Evolutionary conservation across 169 alveolate genomes (phyloP).

Genomic region (Toxoplasma gondii): DNA sequence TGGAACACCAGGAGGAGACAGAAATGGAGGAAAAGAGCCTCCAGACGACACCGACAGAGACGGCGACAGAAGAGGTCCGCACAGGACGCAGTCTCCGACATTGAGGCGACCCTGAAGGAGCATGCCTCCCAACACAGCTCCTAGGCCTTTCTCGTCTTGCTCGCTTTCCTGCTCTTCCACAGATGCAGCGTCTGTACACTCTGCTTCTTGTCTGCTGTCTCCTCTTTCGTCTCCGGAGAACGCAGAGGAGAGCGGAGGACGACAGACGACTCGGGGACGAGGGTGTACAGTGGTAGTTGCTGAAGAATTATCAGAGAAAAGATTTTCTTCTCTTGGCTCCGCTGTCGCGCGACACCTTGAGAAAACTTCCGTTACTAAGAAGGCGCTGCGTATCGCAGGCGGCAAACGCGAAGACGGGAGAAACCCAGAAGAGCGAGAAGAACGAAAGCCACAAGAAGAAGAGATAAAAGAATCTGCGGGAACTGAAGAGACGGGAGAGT

Average conservation of each 20-base stretch:
- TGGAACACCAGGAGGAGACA: no score
- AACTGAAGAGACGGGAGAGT: not conserved
- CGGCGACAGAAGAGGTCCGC: not conserved
- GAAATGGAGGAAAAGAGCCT: no score
- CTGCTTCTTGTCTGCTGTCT: not conserved
- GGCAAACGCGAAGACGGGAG: not conserved
- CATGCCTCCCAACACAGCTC: conserved; percentile 17
- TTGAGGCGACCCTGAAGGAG: conserved; percentile 8
- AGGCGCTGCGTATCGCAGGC: not conserved
- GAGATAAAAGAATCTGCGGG: not conserved
- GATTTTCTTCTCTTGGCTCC: not conserved
- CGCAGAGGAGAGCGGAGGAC: not conserved
- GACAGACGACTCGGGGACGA: not conserved
- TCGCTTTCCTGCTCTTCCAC: not conserved
- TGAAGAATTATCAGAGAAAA: not conserved
- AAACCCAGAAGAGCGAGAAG: not conserved
- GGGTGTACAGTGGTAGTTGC: not conserved
- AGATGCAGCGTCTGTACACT: not conserved
- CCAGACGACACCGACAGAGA: no score
- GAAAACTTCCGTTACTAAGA: not conserved
- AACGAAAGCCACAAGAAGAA: not conserved
- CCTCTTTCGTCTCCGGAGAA: not conserved
- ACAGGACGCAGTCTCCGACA: not conserved
- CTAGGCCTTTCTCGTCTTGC: not conserved
- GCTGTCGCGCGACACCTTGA: not conserved